Evolutionary conservation across 805 yeast genomes (phyloP).

Genomic region (Hanseniaspora hatyaiensis): DNA sequence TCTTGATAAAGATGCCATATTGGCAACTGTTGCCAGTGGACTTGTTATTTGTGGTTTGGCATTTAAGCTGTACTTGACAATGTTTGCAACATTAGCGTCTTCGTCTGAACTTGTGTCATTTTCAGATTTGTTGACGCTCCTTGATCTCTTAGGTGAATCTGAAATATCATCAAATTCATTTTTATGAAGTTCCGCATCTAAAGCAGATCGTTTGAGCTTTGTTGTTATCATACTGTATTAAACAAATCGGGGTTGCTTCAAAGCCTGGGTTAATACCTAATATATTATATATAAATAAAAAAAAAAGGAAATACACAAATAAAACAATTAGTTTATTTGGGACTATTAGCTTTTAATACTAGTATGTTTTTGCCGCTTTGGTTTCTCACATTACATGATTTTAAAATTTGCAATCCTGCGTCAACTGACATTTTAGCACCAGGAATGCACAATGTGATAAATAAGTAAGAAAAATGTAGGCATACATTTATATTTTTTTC

Average conservation of each 20-base stretch:
- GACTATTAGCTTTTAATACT: no score
- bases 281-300: no score
- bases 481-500: no score
- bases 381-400: no score
- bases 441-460: no score
- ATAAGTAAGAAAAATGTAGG: no score
- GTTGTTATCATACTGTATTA: slow-evolving; percentile 1
- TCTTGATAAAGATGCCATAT: slow-evolving; percentile 10
- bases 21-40: slow-evolving; percentile 4
- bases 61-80: neutral
- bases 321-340: no score
- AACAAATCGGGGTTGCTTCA: no score
- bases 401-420: no score
- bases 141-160: slow-evolving; percentile 7
- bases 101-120: slow-evolving; percentile 9
- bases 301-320: neutral
- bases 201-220: slow-evolving; percentile 12
- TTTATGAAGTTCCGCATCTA: slow-evolving; percentile 12
- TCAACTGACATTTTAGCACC: no score
- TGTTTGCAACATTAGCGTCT: neutral
- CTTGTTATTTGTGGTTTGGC: slow-evolving; percentile 6
- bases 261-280: no score
- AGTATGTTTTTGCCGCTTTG: no score
- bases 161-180: slow-evolving; percentile 4
- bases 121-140: slow-evolving; percentile 6